A percentile compares a stretch with the other conserved stretches of the same genome.
Conservation (phyloP, 2,329 filamentous ascomycete species). For the Calonectria hongkongensis region DNA sequence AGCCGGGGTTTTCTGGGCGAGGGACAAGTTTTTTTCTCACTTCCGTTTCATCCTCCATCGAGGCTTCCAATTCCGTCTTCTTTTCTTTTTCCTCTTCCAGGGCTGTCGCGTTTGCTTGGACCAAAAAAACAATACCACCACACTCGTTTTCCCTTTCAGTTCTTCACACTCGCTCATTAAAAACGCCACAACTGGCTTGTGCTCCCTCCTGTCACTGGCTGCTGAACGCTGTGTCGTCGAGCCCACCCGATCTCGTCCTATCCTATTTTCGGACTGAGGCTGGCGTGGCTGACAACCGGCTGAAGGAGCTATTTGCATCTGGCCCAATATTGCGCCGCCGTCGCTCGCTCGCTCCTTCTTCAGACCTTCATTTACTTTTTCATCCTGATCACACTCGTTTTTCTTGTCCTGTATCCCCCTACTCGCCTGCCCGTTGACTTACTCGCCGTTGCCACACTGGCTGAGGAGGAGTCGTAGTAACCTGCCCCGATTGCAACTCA, state of each 20-base stretch:
- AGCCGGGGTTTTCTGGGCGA: background rate
- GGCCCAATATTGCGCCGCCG: constrained; percentile 15
- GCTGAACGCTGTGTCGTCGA: constrained; percentile 3
- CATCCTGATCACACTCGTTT: constrained; percentile 10
- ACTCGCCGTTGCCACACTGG: constrained; percentile 14
- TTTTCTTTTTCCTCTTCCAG: constrained; percentile 2
- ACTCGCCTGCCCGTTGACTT: background rate
- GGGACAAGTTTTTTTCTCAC: background rate
- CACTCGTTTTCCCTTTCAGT: constrained; percentile 1
- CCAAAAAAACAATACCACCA: background rate
- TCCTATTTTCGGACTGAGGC: constrained; percentile 30
- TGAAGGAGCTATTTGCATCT: constrained; percentile 17
- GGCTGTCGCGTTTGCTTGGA: background rate
- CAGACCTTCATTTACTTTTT: background rate
- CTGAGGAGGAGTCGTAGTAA: background rate
- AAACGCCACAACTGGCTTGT: constrained; percentile 29
- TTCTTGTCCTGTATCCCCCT: background rate
- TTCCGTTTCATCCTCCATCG: no score
- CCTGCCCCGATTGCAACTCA: background rate
- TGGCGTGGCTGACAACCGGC: constrained; percentile 30
- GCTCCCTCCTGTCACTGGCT: constrained; percentile 25
- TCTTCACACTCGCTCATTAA: constrained; percentile 21
- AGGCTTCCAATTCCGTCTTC: background rate
- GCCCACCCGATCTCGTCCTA: background rate
- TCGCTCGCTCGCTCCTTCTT: background rate